Percentiles rank a stretch among this genome's conserved stretches.
phyloP scores from a whole-genome alignment of 306 rosid species.

The Luffa acutangula region DNA sequence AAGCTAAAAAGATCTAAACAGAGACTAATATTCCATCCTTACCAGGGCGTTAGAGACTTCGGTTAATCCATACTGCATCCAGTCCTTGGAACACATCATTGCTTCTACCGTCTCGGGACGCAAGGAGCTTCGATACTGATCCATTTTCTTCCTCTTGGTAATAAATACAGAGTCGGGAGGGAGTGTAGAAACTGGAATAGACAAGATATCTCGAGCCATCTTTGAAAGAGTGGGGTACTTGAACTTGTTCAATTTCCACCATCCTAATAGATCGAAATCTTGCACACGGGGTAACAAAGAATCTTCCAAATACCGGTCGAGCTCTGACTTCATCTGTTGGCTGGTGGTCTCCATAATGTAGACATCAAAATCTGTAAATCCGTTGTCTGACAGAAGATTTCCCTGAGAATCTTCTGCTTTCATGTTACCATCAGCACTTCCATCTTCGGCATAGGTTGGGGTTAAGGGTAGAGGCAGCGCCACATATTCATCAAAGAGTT shows the following conservation, averaged over 20 bases:
- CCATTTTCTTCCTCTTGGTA: slow-evolving; percentile 54
- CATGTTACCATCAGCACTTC: slow-evolving; percentile 29
- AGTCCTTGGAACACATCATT: slow-evolving; percentile 82
- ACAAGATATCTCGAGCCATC: slow-evolving; percentile 83
- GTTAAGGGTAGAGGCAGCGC: slow-evolving; percentile 79
- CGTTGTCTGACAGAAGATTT: slow-evolving; percentile 49
- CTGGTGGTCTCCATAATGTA: slow-evolving; percentile 88
- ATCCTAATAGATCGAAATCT: slow-evolving; percentile 69
- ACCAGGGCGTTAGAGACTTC: slow-evolving; percentile 39
- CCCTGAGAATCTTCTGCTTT: slow-evolving; percentile 41
- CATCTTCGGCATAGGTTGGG: slow-evolving; percentile 66
- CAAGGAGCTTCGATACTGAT: slow-evolving; percentile 55
- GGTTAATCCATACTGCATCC: slow-evolving; percentile 58
- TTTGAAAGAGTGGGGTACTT: slow-evolving; percentile 91
- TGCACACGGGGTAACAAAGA: slow-evolving; percentile 72
- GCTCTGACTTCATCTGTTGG: slow-evolving; percentile 82
- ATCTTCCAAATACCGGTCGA: slow-evolving; percentile 88
- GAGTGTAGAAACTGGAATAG: slow-evolving; percentile 57
- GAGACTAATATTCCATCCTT: slow-evolving; percentile 47
- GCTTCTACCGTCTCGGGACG: slow-evolving; percentile 90
- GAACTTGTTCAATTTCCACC: slow-evolving; percentile 92
- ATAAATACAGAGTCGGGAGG: slow-evolving; percentile 51
- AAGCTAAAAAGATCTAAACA: slow-evolving; percentile 2
- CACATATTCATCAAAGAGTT: slow-evolving; percentile 72
- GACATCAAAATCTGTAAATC: slow-evolving; percentile 79